These are phyloP conservation scores for Amaranthus hypochondriacus DNA, from an alignment of 148 eudicot genomes.

Conservation along the genomic window DNA sequence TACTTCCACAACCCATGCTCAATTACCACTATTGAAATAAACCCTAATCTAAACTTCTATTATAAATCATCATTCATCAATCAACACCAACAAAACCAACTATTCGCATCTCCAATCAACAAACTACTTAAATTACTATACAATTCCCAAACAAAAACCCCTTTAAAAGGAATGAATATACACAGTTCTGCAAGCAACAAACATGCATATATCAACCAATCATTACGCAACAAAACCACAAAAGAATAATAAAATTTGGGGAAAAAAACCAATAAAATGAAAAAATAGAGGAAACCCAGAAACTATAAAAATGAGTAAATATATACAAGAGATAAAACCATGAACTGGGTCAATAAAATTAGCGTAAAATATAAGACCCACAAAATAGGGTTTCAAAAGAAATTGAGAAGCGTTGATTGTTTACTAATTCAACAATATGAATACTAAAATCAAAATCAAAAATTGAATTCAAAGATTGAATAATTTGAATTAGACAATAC, in stretches of 20 bases:
- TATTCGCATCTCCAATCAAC: slow-evolving; percentile 4
- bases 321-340: slow-evolving; percentile 7
- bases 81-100: slow-evolving; percentile 11
- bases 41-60: slow-evolving; percentile 6
- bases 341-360: slow-evolving; percentile 7
- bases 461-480: neutral
- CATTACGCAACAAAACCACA: neutral
- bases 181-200: neutral
- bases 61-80: slow-evolving; percentile 1
- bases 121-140: neutral
- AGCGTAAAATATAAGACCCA: neutral
- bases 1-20: slow-evolving; percentile 65
- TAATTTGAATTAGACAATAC: no score
- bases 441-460: neutral
- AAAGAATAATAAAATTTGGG: neutral
- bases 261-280: neutral
- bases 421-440: slow-evolving; percentile 5
- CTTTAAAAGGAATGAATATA: neutral
- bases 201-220: neutral
- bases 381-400: slow-evolving; percentile 16
- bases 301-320: neutral
- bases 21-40: slow-evolving; percentile 14
- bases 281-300: slow-evolving; percentile 2
- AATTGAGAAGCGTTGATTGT: neutral
- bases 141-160: neutral